Evolutionary conservation across 2,329 filamentous ascomycete genomes (phyloP), one percentile per base, ranked within the genome.

Genomic region (Aspergillus tubingensis): DNA sequence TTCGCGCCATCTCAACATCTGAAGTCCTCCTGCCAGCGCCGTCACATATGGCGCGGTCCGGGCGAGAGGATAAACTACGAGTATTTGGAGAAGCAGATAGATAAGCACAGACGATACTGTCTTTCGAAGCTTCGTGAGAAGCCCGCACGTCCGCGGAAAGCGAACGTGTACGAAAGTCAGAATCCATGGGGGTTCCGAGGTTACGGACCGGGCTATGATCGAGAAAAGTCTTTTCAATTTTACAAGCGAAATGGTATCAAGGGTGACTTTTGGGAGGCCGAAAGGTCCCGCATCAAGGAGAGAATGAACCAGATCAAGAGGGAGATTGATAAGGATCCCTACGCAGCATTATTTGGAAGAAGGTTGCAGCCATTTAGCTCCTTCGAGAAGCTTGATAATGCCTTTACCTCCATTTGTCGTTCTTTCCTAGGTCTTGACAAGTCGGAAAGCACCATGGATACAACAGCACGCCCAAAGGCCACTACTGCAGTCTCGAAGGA

Each of bases 291-390:
- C 11, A 61, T 68, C 23, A 65, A 70, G 10, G 59, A 64, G 11
- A 70, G 77, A 68, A 76, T 79, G 62, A 69, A 76, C 15, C 65
- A 72, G 49, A 67, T 79, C 49, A 73, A 71, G 65, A 73, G 65
- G 41, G 65, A 72, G 43, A 68, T 79, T 54, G 73, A 72, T 65
- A 74, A 67, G 41, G 65, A 67, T 65, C 77, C 79, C 5, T 78
- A 76, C 60, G 65, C 65, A n/a, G 73, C 73, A 30, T 48, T 80
- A 3, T 80, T 80, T 63, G 77, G 77, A 13, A 72, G 69, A 51
- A 69, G 72, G 39, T 62, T 74, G 50, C 62, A 70, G 10, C 69
- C 68, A 5, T 65, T 72, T 17, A 59, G 54, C 10, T 58, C 62
- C 23, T 59, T 63, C 8, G 57, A 59, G 5, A 71, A 65, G 32